A percentile compares a stretch with the other conserved stretches of the same genome.
These are phyloP conservation scores for Passiflora organensis DNA, from an alignment of 345 rosid genomes.

Conservation along the genomic window DNA sequence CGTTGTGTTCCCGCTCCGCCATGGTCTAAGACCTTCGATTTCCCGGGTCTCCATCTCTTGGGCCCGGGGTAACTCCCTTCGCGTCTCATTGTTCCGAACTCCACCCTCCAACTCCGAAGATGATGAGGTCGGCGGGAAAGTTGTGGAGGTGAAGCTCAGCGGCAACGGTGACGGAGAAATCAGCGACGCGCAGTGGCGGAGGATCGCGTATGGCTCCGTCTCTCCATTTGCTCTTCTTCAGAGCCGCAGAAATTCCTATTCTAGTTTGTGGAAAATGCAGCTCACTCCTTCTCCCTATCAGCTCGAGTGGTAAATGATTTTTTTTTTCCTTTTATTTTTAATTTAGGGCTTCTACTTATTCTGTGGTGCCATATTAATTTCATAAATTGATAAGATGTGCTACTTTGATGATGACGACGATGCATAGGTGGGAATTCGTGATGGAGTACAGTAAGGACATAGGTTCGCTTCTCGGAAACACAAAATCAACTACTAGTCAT, in stretches of 20 bases:
- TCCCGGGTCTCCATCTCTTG: constrained; percentile 76
- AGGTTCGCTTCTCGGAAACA: constrained; percentile 50
- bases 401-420: not conserved
- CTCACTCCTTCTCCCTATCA: constrained; percentile 50
- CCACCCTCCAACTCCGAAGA: constrained; percentile 27
- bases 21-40: constrained; percentile 59
- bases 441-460: constrained; percentile 90
- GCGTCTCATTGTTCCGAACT: constrained; percentile 50
- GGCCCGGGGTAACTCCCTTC: constrained; percentile 79
- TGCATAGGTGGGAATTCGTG: constrained; percentile 74
- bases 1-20: constrained; percentile 49
- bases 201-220: constrained; percentile 76
- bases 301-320: constrained; percentile 55
- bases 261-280: constrained; percentile 51
- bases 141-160: constrained; percentile 59
- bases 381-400: not conserved
- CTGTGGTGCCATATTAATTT: not conserved
- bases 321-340: not conserved
- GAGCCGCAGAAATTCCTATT: constrained; percentile 62
- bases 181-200: constrained; percentile 64
- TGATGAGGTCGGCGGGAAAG: constrained; percentile 48
- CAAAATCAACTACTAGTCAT: constrained; percentile 27
- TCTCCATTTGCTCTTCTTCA: constrained; percentile 88
- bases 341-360: not conserved
- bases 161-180: constrained; percentile 54